Evolutionary conservation across 2,329 filamentous ascomycete genomes (phyloP), one percentile per base, ranked within the genome.

Genomic region (Cytospora piceae): DNA sequence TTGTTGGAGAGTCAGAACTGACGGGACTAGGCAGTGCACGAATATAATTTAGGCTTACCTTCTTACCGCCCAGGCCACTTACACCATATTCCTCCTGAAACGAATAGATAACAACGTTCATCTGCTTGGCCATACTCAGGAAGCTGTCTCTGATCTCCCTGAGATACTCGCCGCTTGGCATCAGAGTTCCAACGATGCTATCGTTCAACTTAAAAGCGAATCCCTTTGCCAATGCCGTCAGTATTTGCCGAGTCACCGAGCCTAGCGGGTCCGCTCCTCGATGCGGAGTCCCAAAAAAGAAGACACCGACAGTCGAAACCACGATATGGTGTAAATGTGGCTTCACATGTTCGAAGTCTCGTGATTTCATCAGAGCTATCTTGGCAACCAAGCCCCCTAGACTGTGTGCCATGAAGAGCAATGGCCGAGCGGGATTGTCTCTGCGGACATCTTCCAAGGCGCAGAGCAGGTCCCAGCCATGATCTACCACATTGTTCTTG

Each of bases 251-350:
- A 68, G 15, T 1, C 63, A 65, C 58, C 67, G 63, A 56, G 68
- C 20, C 56, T 70, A 32, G 55, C 29, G 71, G 70, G 63, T 74
- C 67, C 4, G 73, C 60, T 34, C 76, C 70, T 7, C 69, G 63
- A 58, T 78, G 76, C 0, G 76, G 76, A 0, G 76, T 77, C 0
- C 76, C 76, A 14, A 78, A 73, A 39, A 79, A 78, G 0, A 78
- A 46, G 1, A 77, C 56, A 2, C 73, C 74, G 0, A 54, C 60
- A 0, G 74, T 75, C 0, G 72, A 69, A 1, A 71, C 49, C 20
- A 74, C 74, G 20, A 70, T 57, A 9, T 11, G 3, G 14, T 29
- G 53, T 6, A 73, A 60, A 24, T 49, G 46, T 7, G 7, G 46
- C n/a, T 22, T 22, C 46, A 14, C n/a, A 49, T 24, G n/a, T 24